These are phyloP conservation scores for Xylariales sp. DNA, from an alignment of 2,329 filamentous ascomycete genomes.

Conservation along the genomic window DNA sequence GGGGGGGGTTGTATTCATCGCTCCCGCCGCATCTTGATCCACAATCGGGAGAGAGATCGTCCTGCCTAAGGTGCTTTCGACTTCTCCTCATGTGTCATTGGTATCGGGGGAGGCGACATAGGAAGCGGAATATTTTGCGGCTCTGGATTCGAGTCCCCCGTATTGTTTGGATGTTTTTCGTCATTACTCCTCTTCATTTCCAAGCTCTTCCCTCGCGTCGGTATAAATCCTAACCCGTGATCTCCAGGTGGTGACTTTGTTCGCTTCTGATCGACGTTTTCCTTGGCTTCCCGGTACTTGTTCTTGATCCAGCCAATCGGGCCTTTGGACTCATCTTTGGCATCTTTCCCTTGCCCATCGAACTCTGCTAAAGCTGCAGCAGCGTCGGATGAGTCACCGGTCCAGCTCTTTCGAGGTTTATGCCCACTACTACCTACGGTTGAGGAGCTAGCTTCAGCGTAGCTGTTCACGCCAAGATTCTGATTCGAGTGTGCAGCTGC, in stretches of 20 bases:
- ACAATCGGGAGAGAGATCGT: constrained; percentile 3
- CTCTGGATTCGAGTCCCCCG: constrained; percentile 10
- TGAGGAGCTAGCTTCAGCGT: constrained; percentile 62
- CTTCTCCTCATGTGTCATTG: constrained; percentile 18
- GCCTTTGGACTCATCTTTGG: constrained; percentile 44
- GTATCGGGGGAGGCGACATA: constrained; percentile 20
- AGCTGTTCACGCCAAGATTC: constrained; percentile 55
- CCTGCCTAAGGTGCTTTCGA: constrained; percentile 15
- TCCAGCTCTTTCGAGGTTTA: constrained; percentile 43
- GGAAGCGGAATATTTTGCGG: constrained; percentile 22
- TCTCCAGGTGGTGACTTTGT: constrained; percentile 52
- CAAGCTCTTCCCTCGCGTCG: constrained; percentile 41
- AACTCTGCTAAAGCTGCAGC: constrained; percentile 33
- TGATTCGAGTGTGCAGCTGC: constrained; percentile 40
- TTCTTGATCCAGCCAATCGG: constrained; percentile 55
- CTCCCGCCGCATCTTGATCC: constrained; percentile 4
- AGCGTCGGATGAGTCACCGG: constrained; percentile 47
- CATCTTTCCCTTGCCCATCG: constrained; percentile 32
- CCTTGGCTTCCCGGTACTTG: constrained; percentile 57
- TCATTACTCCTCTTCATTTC: constrained; percentile 41
- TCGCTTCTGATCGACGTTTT: constrained; percentile 49
- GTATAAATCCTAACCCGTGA: constrained; percentile 23
- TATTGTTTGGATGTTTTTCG: constrained; percentile 18
- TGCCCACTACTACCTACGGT: constrained; percentile 61
- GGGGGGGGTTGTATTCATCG: too few species aligned